Evolutionary conservation across 805 yeast genomes (phyloP), one percentile per base, ranked within the genome.

Genomic region (Suhomyces emberorum): DNA sequence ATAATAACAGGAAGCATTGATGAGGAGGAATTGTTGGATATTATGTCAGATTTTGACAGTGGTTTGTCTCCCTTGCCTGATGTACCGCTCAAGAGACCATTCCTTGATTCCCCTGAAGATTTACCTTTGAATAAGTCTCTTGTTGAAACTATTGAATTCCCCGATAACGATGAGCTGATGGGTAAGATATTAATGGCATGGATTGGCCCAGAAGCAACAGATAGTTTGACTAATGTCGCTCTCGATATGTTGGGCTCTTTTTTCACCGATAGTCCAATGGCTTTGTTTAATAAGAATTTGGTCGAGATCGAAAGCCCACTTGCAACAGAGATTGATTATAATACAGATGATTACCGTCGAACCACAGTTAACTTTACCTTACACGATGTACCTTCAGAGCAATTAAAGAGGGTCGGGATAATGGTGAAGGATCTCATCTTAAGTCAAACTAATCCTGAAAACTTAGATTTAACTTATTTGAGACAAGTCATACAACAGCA

Each of bases 1-100:
- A 79, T 93, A 32, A 71, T 93, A 8, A 76, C 85, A n/a, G 98
- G 98, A 26, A 70, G 86, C 3, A 77, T 88, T n/a, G 81, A 87
- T 42, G 88, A 85, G 44, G 63, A 58, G 0, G 96, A 88, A 48
- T 65, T 93, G 22, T 47, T 91, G 17, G 55, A 65, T 1, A 61
- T 77, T 1, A 72, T 91, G 74, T 57, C 63, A 3, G 58, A 70
- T 17, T 82, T 88, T 56, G 96, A 88, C 55, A 42, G 57, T 2
- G 69, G 66, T 16, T 63, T 87, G 32, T 76, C 77, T 0, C 55
- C 54, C 2, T 57, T 72, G 20, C 68, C 74, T 0, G 41, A 47
- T 2, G 44, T 44, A 4, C 51, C 53, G 15, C 59, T 68, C 25
- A 61, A 61, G 38, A 72, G 96, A 41, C 97, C 98, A 12, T 93